These are phyloP conservation scores for Saccharomyces eubayanus DNA, from an alignment of 805 yeast species.

Conservation along the genomic window DNA sequence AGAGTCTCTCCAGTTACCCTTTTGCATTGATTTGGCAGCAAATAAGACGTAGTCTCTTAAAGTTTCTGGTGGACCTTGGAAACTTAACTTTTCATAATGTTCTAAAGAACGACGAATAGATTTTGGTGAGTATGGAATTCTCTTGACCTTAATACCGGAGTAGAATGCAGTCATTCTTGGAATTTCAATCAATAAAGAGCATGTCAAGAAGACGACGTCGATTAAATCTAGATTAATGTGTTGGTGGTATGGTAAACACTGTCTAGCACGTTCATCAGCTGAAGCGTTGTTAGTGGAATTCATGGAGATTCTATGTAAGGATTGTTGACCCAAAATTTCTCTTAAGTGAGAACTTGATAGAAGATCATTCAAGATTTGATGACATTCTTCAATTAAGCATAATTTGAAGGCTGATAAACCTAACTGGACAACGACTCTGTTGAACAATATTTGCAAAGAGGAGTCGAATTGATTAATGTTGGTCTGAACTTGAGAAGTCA, in stretches of 20 bases:
- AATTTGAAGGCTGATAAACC: constrained; percentile 92
- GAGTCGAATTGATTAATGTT: constrained; percentile 80
- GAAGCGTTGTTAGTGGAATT: constrained; percentile 30
- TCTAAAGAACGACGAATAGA: constrained; percentile 88
- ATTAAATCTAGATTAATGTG: constrained; percentile 92
- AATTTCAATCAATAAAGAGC: constrained; percentile 81
- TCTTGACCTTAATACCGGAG: constrained; percentile 51
- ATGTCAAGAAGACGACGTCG: constrained; percentile 88
- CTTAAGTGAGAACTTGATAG: constrained; percentile 78
- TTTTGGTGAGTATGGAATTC: constrained; percentile 51
- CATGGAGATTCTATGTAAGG: constrained; percentile 57
- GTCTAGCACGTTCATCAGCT: constrained; percentile 39
- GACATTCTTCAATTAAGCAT: constrained; percentile 79
- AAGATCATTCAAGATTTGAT: constrained; percentile 79
- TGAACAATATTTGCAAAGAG: constrained; percentile 80
- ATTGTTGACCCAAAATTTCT: constrained; percentile 90
- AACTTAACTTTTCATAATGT: constrained; percentile 86
- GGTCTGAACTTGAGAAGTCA: constrained; percentile 77
- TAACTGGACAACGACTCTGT: constrained; percentile 90
- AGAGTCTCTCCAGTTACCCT: constrained; percentile 83
- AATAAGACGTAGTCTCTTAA: constrained; percentile 88
- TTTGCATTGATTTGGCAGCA: constrained; percentile 81
- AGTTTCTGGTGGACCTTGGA: constrained; percentile 97
- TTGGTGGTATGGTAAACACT: constrained; percentile 94
- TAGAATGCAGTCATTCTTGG: constrained; percentile 77